phyloP scores from a whole-genome alignment of 306 rosid species.

The Adenanthera pavonina region DNA sequence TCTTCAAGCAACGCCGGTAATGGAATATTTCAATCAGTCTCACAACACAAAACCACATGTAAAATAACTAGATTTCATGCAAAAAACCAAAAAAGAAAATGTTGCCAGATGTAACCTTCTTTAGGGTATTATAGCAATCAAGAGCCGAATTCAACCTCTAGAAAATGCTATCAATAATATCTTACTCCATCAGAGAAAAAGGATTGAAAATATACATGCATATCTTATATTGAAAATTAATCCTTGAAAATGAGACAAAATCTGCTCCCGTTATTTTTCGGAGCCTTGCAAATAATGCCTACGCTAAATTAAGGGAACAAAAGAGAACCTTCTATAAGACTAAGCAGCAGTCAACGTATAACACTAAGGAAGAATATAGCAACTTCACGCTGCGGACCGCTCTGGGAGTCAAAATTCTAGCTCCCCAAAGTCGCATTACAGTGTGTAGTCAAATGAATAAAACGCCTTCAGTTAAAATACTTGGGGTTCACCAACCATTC shows the following conservation, averaged over 20 bases:
- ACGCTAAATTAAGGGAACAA: conserved; percentile 17
- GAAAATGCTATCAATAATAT: conserved; percentile 8
- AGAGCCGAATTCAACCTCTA: neutral
- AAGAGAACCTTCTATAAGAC: conserved; percentile 21
- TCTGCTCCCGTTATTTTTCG: conserved; percentile 35
- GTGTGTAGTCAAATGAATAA: conserved; percentile 51
- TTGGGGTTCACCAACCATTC: conserved; percentile 9
- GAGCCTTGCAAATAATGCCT: conserved; percentile 41
- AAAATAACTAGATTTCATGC: neutral
- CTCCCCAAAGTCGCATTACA: conserved; percentile 42
- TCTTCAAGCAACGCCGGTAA: neutral
- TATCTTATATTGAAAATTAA: neutral
- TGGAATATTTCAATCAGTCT: neutral
- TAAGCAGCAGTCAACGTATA: conserved; percentile 34
- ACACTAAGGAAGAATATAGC: conserved; percentile 31
- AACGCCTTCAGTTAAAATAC: conserved; percentile 36
- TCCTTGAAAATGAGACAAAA: conserved; percentile 17
- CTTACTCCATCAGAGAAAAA: neutral
- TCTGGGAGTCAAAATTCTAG: conserved; percentile 39
- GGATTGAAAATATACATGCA: conserved; percentile 4
- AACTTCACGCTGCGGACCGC: conserved; percentile 43
- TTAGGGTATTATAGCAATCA: neutral
- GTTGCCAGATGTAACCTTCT: neutral
- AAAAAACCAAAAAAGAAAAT: neutral
- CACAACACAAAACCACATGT: neutral